Evolutionary conservation across 371 early-diverging fungal genomes (phyloP).

Genomic region (Lichtheimia ornata): DNA sequence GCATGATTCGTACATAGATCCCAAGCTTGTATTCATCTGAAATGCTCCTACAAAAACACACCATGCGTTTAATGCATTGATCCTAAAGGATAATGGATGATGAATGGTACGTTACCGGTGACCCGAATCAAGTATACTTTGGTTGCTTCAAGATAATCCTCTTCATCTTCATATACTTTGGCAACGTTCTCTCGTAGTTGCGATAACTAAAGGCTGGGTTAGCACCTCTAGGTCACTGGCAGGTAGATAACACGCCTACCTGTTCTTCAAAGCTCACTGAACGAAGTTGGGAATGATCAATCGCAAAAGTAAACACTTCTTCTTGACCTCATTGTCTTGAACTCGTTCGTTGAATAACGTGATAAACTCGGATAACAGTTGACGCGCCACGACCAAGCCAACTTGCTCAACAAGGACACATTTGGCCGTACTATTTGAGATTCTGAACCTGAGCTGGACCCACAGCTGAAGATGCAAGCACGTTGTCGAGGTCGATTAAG

Average conservation of each 20-base stretch:
- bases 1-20: slow-evolving; percentile 86
- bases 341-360: slow-evolving; percentile 36
- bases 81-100: too few species aligned
- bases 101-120: slow-evolving; percentile 57
- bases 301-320: slow-evolving; percentile 56
- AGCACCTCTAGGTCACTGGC: too few species aligned
- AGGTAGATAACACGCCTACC: slow-evolving; percentile 40
- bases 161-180: slow-evolving; percentile 70
- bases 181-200: slow-evolving; percentile 75
- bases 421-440: slow-evolving; percentile 52
- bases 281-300: slow-evolving; percentile 63
- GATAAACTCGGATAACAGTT: slow-evolving; percentile 69
- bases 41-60: slow-evolving; percentile 51
- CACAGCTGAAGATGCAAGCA: slow-evolving; percentile 19
- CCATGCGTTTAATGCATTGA: too few species aligned
- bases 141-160: slow-evolving; percentile 83
- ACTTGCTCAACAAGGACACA: slow-evolving; percentile 73
- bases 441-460: slow-evolving; percentile 21
- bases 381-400: slow-evolving; percentile 76
- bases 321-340: slow-evolving; percentile 45
- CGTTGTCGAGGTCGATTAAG: slow-evolving; percentile 34
- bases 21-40: slow-evolving; percentile 78
- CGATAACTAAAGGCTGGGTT: slow-evolving; percentile 55
- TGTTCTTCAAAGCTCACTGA: slow-evolving; percentile 90
- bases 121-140: slow-evolving; percentile 76